Evolutionary conservation across 768 basidiomycete genomes (phyloP), one percentile per base, ranked within the genome.

Genomic region (Vararia minispora): DNA sequence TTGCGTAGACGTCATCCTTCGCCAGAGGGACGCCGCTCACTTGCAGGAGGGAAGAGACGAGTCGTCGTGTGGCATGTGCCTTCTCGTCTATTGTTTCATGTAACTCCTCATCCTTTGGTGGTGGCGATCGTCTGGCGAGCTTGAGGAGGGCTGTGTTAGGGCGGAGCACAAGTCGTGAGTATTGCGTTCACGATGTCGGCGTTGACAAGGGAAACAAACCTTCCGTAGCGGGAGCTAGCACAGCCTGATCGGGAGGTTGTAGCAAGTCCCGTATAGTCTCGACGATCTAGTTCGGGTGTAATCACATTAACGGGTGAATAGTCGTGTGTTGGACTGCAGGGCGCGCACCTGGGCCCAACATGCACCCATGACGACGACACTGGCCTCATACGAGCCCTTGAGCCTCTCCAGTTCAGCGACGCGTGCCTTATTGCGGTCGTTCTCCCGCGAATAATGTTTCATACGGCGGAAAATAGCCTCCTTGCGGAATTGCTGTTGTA

Each of bases 391-490:
- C 14, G 70, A 72, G 36, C 59, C 66, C 55, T 77, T 79, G 46
- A 75, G 69, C 42, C 65, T 66, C 54, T 86, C 80, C 22, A 89
- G 56, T 46, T 79, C 71, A 31, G 67, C 66, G 37, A 85, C 72
- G 39, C 71, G 71, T 49, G 60, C 55, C 52, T 72, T 67, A 44
- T 71, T 72, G 30, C 81, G 72, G 45, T 79, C 74, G 57, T 77
- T 65, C 62, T 86, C 78, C 44, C 82, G 72, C 39, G 76, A 74
- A 57, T 89, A 88, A 51, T 87, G 74, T 51, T 68, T 76, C 85
- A 90, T 88, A 42, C 83, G 68, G 28, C 87, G 71, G 58, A 76
- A 89, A 35, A 90, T 77, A 29, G 87, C 87, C 50, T 86, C 84
- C 58, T 90, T 89, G 44, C 82, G 74, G 57, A 86, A 89, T n/a